Conservation (phyloP, 2,329 filamentous ascomycete genomes). For the Verruconis gallopava region DNA sequence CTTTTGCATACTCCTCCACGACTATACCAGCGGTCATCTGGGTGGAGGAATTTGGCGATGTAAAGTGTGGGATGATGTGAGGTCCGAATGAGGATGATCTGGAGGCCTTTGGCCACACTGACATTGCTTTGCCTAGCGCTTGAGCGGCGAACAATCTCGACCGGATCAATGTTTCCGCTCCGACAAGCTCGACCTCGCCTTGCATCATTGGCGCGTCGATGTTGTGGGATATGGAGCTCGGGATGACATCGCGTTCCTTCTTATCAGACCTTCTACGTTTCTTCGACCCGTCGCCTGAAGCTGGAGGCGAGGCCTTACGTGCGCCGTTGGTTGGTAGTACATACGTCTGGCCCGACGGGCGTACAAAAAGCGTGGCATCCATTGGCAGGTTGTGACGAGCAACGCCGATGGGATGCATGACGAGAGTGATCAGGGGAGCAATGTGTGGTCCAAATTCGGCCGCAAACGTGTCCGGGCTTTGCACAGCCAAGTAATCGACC, state of each 20-base stretch:
- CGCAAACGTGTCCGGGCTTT: constrained; percentile 51
- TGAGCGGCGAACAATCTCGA: constrained; percentile 78
- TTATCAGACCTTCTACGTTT: constrained; percentile 78
- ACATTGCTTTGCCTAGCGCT: constrained; percentile 76
- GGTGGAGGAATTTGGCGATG: constrained; percentile 67
- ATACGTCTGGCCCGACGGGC: constrained; percentile 81
- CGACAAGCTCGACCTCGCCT: constrained; percentile 89
- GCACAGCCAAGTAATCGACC: constrained; percentile 50
- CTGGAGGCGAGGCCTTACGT: constrained; percentile 17
- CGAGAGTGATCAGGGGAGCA: constrained; percentile 68
- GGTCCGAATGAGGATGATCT: constrained; percentile 52
- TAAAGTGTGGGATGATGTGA: constrained; percentile 51
- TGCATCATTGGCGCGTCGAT: constrained; percentile 97
- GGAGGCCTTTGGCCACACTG: constrained; percentile 51
- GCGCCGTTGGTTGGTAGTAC: constrained; percentile 32
- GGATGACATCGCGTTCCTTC: constrained; percentile 45
- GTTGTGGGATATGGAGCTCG: constrained; percentile 51
- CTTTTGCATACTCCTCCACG: constrained; percentile 74
- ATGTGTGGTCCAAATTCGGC: constrained; percentile 64
- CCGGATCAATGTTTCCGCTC: constrained; percentile 74
- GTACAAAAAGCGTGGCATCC: constrained; percentile 80
- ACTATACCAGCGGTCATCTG: constrained; percentile 74
- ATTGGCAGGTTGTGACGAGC: constrained; percentile 84
- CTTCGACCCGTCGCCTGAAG: constrained; percentile 42
- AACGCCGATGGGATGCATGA: constrained; percentile 83